Evolutionary conservation across 2,329 filamentous ascomycete genomes (phyloP).

Genomic region (Penicillium sp.): DNA sequence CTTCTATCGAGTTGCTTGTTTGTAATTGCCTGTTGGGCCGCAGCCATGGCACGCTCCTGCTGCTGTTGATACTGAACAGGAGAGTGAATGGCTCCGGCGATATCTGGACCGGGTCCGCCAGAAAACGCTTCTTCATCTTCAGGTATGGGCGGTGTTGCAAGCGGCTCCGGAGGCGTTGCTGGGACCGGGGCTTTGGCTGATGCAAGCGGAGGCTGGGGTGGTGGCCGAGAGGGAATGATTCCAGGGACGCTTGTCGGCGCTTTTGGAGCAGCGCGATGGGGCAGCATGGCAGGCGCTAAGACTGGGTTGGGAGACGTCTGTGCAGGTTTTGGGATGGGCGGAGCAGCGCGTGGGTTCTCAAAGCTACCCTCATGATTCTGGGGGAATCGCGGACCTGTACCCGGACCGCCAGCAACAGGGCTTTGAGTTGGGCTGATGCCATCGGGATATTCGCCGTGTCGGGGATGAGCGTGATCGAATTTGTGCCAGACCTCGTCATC

Average conservation of each 20-base stretch:
- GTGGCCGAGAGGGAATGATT: constrained; percentile 36
- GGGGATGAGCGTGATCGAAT: constrained; percentile 78
- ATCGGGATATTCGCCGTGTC: constrained; percentile 40
- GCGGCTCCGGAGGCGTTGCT: constrained; percentile 51
- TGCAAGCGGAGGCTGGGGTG: constrained; percentile 40
- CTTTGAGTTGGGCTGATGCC: constrained; percentile 43
- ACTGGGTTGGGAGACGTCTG: constrained; percentile 42
- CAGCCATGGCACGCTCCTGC: constrained; percentile 77
- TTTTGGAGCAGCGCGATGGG: constrained; percentile 79
- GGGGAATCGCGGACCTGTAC: constrained; percentile 77
- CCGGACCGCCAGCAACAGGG: constrained; percentile 39
- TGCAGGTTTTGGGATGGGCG: constrained; percentile 64
- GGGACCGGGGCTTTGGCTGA: constrained; percentile 31
- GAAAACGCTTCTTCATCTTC: constrained; percentile 51
- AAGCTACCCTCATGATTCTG: constrained; percentile 90
- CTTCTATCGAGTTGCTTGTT: constrained; percentile 66
- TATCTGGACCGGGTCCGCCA: neutral
- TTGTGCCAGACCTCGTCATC: constrained; percentile 94
- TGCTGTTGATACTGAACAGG: constrained; percentile 59
- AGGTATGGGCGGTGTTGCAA: constrained; percentile 48
- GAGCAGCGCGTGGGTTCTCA: constrained; percentile 90
- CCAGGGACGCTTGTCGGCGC: constrained; percentile 58
- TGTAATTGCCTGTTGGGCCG: constrained; percentile 72
- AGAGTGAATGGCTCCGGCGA: constrained; percentile 31
- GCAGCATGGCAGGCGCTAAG: constrained; percentile 49